Percentiles rank a stretch among this genome's conserved stretches.
phyloP scores from a whole-genome alignment of 176 grass and related monocot genomes.

The Hyparrhenia diplandra region DNA sequence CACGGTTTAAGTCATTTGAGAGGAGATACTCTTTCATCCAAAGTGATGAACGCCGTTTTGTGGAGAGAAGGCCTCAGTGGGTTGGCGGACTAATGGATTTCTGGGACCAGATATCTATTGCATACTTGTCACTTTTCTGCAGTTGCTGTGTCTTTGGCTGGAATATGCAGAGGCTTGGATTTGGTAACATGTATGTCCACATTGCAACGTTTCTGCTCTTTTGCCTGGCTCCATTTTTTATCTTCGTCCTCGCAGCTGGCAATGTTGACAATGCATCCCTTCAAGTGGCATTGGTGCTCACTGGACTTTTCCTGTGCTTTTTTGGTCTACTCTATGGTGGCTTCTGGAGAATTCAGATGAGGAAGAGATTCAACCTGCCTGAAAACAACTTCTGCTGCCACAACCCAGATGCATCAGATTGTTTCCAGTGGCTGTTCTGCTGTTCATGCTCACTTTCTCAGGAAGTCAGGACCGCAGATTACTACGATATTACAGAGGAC shows the following conservation, averaged over 20 bases:
- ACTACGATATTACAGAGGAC: constrained; percentile 77
- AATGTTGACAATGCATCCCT: constrained; percentile 65
- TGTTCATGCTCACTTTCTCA: constrained; percentile 80
- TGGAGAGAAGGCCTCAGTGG: constrained; percentile 67
- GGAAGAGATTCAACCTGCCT: constrained; percentile 82
- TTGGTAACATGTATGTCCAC: constrained; percentile 98
- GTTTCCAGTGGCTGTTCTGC: constrained; percentile 76
- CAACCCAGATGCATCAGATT: constrained; percentile 46
- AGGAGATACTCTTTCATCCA: constrained; percentile 57
- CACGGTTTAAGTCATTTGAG: constrained; percentile 15
- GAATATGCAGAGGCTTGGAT: constrained; percentile 96
- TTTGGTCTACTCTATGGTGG: constrained; percentile 83
- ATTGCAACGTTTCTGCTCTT: constrained; percentile 82
- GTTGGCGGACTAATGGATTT: constrained; percentile 66
- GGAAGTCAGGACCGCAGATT: constrained; percentile 84
- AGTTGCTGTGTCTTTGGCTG: constrained; percentile 95
- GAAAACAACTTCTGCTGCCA: constrained; percentile 52
- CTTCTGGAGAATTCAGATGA: constrained; percentile 98
- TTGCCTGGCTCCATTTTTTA: constrained; percentile 86
- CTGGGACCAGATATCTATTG: constrained; percentile 64
- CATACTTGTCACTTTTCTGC: constrained; percentile 79
- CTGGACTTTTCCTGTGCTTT: constrained; percentile 65
- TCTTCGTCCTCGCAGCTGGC: constrained; percentile 86
- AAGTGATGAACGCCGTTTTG: constrained; percentile 38
- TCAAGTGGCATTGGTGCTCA: constrained; percentile 42